These are phyloP conservation scores for Fusarium brachygibbosum DNA, from an alignment of 2,329 filamentous ascomycete genomes.

Conservation along the genomic window DNA sequence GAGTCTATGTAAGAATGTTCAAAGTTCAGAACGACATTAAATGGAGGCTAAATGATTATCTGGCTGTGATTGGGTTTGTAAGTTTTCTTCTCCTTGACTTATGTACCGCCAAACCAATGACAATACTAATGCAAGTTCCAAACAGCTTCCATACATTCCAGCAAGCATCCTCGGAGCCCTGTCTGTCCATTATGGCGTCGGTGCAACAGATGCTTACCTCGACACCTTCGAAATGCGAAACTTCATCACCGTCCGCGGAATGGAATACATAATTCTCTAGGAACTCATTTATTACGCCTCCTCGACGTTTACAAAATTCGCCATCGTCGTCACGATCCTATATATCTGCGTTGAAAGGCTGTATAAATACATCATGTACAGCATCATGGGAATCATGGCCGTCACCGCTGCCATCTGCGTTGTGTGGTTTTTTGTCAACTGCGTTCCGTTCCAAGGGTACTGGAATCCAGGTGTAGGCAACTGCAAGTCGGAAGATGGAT, in stretches of 20 bases:
- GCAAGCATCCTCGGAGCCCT: conserved; percentile 25
- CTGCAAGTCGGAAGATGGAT: conserved; percentile 24
- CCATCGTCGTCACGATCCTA: conserved; percentile 32
- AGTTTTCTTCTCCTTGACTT: background rate
- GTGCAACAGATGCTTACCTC: conserved; percentile 20
- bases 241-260: conserved; percentile 25
- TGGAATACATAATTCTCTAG: conserved; percentile 28
- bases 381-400: conserved; percentile 17
- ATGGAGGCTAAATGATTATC: conserved; percentile 34
- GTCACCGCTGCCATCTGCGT: conserved; percentile 12
- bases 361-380: conserved; percentile 31
- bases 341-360: conserved; percentile 32
- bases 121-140: rapidly evolving
- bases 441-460: conserved; percentile 19
- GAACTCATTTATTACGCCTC: conserved; percentile 31
- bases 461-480: conserved; percentile 27
- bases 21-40: background rate
- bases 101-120: too few species aligned
- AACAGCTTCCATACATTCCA: conserved; percentile 24
- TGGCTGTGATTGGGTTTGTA: conserved; percentile 32
- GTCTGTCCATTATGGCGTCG: conserved; percentile 24
- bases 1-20: conserved; percentile 17
- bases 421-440: conserved; percentile 32
- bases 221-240: conserved; percentile 6
- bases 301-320: conserved; percentile 29